Evolutionary conservation across 2,329 filamentous ascomycete genomes (phyloP), one percentile per base, ranked within the genome.

Genomic region (Cytospora leucostoma): DNA sequence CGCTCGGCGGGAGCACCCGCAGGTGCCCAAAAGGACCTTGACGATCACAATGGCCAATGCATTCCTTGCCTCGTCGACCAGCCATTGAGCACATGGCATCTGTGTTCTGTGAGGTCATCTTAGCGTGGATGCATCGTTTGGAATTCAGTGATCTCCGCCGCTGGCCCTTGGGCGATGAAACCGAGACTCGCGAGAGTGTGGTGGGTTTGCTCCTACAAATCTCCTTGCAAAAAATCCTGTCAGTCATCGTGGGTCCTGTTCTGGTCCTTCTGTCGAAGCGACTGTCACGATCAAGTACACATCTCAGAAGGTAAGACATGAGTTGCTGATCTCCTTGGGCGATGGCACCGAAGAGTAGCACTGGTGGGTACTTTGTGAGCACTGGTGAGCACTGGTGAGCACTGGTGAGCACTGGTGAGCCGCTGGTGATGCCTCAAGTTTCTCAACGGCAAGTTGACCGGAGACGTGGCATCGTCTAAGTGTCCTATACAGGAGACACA

Each of bases 301-400:
- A 66, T 66, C 57, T 64, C 8, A 51, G 57, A 51, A 52, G 58
- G 64, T 66, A 58, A 37, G 61, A 44, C 64, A 49, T 66, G 64
- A 66, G 53, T 58, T 54, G 50, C 40, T 50, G 53, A 33, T 64
- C 53, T 66, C 53, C 64, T 66, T 66, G 64, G 64, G 58, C 53
- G 38, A 27, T 12, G 17, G 17, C 61, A 61, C 61, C 64, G 64
- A 66, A 58, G 8, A 56, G 64, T 66, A 21, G 55, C 54, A 66
- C 64, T 64, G 54, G 37, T 54, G 57, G 34, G 47, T 58, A 44
- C 40, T 44, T 27, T 15, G 17, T n/a, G 40, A 44, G 17, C 17
- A 44, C 40, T n/a, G 40, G 40, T 17, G 38, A 38, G 37, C 37
- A 38, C 37, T 63, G 38, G 15, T 17, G 38, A 44, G 15, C 15